Evolutionary conservation across 1,139 yeast genomes (phyloP), one percentile per base, ranked within the genome.

Genomic region (Taphrina flavorubra): DNA sequence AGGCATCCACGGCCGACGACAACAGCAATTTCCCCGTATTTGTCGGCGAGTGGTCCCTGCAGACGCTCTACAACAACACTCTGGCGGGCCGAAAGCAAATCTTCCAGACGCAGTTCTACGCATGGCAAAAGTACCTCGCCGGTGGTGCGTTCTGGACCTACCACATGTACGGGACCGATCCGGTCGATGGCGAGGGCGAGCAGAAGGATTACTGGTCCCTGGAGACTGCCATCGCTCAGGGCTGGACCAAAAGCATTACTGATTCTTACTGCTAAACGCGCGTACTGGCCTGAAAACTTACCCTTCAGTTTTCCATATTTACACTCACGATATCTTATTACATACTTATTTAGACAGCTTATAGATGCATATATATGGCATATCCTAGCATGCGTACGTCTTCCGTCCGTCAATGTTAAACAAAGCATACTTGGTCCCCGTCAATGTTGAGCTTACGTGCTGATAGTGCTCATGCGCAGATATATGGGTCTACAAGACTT

Each of bases 61-160:
- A 47, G 49, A 49, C 51, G 0, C 53, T 49, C 13, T 58, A 58
- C 42, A 47, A 58, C 20, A 37, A 58, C 51, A 58, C 63, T n/a
- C n/a, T 13, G 34, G 63, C 65, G 18, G 40, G 65, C 34, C 49
- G 86, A 31, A 74, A 74, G 34, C 75, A 40, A 46, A 47, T 64
- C 40, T 44, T 18, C 37, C 79, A 31, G 80, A 78, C 25, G 83
- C 86, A 72, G 76, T 49, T 10, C 53, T 49, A 49, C n/a, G 34
- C 53, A 25, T 49, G 53, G 53, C 39, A 20, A 18, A 25, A 67
- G 46, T 49, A 49, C 53, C 55, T 49, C 13, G 53, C 63, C 20
- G 63, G 63, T 6, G 63, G 63, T 13, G 39, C 63, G 1, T 58
- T 58, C 20, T 58, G 63, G 63, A 58, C 53, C 40, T 58, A 34